A percentile compares a stretch with the other conserved stretches of the same genome.
Conservation (phyloP, 306 rosid genomes). For the Sindora glabra region DNA sequence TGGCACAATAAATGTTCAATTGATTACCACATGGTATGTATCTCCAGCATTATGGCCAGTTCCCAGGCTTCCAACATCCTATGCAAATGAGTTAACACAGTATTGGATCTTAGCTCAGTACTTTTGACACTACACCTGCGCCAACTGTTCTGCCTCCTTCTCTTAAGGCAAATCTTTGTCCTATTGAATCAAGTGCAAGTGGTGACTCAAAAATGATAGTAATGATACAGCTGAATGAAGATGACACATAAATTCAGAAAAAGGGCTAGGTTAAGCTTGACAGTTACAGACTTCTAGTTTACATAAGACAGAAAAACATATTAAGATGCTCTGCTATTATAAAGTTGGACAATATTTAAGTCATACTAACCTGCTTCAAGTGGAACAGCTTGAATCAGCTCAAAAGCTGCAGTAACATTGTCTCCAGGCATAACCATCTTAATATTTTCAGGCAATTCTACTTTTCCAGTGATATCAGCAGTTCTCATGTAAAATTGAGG, state of each 20-base stretch:
- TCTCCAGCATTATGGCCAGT: conserved; percentile 19
- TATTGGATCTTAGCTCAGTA: conserved; percentile 37
- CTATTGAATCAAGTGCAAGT: conserved; percentile 33
- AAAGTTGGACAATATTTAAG: too few species aligned
- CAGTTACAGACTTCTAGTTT: too few species aligned
- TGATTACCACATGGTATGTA: conserved; percentile 28
- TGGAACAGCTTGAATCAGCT: conserved; percentile 75
- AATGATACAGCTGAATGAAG: too few species aligned
- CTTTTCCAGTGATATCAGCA: conserved; percentile 83
- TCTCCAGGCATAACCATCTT: conserved; percentile 98
- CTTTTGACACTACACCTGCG: conserved; percentile 98
- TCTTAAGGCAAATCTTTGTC: conserved; percentile 98
- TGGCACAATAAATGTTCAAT: conserved; percentile 23
- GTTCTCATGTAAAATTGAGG: conserved; percentile 93
- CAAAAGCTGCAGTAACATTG: conserved; percentile 74
- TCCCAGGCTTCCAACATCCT: conserved; percentile 7
- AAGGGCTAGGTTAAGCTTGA: too few species aligned
- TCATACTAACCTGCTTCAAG: conserved; percentile 62
- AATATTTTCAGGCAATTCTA: conserved; percentile 65
- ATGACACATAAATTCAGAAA: too few species aligned
- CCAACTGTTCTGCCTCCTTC: conserved; percentile 99
- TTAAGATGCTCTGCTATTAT: too few species aligned
- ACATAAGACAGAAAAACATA: too few species aligned
- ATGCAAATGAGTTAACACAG: conserved; percentile 11
- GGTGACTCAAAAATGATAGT: neutral